Conservation (phyloP, 2,329 filamentous ascomycete species). For the Trichoderma simmonsii region DNA sequence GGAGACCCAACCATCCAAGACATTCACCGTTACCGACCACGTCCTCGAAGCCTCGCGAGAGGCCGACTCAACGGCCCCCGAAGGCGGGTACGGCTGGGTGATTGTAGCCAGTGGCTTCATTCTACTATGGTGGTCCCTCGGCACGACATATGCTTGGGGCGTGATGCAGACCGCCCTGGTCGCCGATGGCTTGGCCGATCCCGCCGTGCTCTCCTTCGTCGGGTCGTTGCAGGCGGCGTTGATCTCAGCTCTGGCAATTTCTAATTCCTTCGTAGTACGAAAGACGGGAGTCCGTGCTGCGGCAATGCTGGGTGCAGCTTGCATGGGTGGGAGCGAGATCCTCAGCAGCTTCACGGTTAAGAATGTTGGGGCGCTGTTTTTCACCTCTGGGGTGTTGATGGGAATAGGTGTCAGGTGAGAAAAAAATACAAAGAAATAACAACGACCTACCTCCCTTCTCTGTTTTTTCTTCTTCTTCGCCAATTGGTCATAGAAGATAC, state of each 20-base stretch:
- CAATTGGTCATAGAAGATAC: neutral
- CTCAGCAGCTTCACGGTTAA: conserved; percentile 26
- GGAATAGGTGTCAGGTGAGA: conserved; percentile 30
- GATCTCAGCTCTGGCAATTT: conserved; percentile 49
- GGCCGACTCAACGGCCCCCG: conserved; percentile 21
- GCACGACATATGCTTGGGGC: conserved; percentile 57
- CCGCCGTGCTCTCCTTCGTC: conserved; percentile 56
- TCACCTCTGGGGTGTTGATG: conserved; percentile 24
- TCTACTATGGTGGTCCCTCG: conserved; percentile 47
- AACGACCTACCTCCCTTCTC: neutral
- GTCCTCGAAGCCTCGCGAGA: conserved; percentile 14
- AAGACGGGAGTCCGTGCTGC: conserved; percentile 46
- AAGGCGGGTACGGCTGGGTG: conserved; percentile 31
- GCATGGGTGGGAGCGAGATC: conserved; percentile 49
- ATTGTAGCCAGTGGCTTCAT: conserved; percentile 26
- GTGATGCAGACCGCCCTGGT: conserved; percentile 58
- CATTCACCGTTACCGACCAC: neutral
- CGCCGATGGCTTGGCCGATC: conserved; percentile 42
- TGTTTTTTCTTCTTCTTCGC: neutral
- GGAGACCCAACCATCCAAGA: neutral
- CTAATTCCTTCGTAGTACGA: conserved; percentile 49
- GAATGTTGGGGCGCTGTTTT: conserved; percentile 30
- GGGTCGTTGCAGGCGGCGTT: conserved; percentile 50
- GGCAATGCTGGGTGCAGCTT: conserved; percentile 45
- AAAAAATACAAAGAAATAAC: neutral